Base-by-base conservation (phyloP, 139 green algal species). In the Parachlorella kessleri region DNA sequence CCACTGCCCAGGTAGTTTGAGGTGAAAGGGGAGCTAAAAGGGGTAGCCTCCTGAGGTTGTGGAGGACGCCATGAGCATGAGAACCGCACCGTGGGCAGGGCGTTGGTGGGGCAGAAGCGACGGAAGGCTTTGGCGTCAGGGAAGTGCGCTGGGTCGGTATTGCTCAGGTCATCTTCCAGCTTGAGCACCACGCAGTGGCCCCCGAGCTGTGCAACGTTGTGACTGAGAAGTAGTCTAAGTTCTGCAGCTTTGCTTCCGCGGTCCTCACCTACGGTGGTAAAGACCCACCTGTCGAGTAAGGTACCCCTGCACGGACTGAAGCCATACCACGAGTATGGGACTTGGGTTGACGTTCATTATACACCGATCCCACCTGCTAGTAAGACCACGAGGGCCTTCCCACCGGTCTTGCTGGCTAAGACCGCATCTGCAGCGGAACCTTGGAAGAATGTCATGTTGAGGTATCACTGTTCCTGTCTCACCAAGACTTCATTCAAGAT, bases 41-140 rank as follows among this genome's bases (percentile, higher is more conserved):
- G n/a, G n/a, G n/a, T n/a, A n/a, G n/a, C n/a, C n/a, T n/a, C n/a
- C n/a, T n/a, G 59, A 7, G 59, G 2, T 4, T 28, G 2, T 24
- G 59, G n/a, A 37, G 5, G 26, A 28, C 4, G 2, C 24, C n/a
- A 7, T n/a, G 9, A 36, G n/a, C 59, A 67, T n/a, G n/a, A n/a
- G n/a, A n/a, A n/a, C 59, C 74, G 0, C 74, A 79, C 74, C 74
- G 74, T n/a, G 30, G 74, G 74, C 74, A 79, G 64, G 6, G 26
- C 14, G 1, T 79, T 39, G 40, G 70, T 40, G 3, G 75, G 75
- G 75, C 75, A 80, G 26, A 80, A 80, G 65, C 41, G 37, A 3
- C 75, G 75, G n/a, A 80, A 80, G 75, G 54, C 55, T 28, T 73
- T 80, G 33, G 75, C 66, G 8, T 80, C 75, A 4, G 42, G 10